phyloP scores from a whole-genome alignment of 495 filamentous ascomycete species.

The Rhypophila decipiens region DNA sequence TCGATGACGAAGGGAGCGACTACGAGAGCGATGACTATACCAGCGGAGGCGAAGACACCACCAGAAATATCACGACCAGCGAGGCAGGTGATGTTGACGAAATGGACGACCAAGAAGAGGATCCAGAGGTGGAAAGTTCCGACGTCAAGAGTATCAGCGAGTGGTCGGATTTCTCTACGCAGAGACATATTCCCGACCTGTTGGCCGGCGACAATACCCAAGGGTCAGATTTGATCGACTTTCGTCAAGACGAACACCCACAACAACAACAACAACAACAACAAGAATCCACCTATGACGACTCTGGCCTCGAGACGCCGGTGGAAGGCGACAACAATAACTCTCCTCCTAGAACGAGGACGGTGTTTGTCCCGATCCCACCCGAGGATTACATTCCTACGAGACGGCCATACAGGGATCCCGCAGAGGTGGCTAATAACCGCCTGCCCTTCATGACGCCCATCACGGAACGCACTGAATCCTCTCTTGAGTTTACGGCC shows the following conservation, averaged over 20 bases:
- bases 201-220: constrained; percentile 20
- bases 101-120: constrained; percentile 32
- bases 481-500: constrained; percentile 62
- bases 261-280: constrained; percentile 11
- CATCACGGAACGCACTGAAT: constrained; percentile 92
- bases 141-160: constrained; percentile 63
- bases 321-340: too few relatives aligned
- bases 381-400: constrained; percentile 80
- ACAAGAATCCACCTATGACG: constrained; percentile 30
- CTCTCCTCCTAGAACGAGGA: constrained; percentile 34
- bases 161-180: constrained; percentile 80
- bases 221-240: constrained; percentile 27
- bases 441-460: constrained; percentile 97
- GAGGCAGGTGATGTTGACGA: constrained; percentile 31
- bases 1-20: constrained; percentile 45
- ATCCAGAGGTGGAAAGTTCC: constrained; percentile 44
- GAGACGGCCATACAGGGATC: constrained; percentile 67
- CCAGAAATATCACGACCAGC: constrained; percentile 53
- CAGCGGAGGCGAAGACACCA: constrained; percentile 70
- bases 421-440: constrained; percentile 70
- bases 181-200: constrained; percentile 58
- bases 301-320: constrained; percentile 19
- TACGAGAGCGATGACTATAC: constrained; percentile 72
- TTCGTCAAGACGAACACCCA: constrained; percentile 18
- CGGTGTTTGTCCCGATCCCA: constrained; percentile 57